Evolutionary conservation across 2,329 filamentous ascomycete genomes (phyloP).

Genomic region (Ophiostoma himal-ulmi): DNA sequence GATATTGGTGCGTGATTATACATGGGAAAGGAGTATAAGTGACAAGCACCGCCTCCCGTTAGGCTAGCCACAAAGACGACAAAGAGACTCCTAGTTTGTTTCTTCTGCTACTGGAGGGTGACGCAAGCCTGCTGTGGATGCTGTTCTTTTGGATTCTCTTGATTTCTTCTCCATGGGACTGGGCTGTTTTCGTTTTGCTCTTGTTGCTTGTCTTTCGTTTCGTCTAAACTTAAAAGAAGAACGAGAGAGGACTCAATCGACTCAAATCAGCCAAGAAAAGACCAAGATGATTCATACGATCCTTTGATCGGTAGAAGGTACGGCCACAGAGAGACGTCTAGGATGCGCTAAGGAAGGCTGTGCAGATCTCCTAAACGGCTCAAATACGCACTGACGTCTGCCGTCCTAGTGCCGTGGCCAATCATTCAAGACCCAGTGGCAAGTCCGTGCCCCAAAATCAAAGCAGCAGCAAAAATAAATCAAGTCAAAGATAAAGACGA

Average conservation of each 20-base stretch:
- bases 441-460: background rate
- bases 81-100: background rate
- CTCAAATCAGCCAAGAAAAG: background rate
- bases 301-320: background rate
- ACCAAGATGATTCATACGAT: background rate
- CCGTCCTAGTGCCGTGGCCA: background rate
- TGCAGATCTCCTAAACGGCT: constrained; percentile 3
- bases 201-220: background rate
- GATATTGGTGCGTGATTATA: background rate
- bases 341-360: constrained; percentile 10
- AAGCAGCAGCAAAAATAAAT: background rate
- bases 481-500: background rate
- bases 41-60: constrained; percentile 1
- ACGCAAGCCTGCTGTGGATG: background rate
- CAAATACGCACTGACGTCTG: background rate
- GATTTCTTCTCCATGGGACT: background rate
- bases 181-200: background rate
- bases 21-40: background rate
- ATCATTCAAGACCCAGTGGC: background rate
- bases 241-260: background rate
- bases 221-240: too few species aligned
- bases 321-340: background rate
- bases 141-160: background rate
- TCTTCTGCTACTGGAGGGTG: background rate
- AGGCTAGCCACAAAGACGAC: background rate